A percentile compares a stretch with the other conserved stretches of the same genome.
These are phyloP conservation scores for Ramaria sp. DNA, from an alignment of 768 basidiomycete species.

Conservation along the genomic window DNA sequence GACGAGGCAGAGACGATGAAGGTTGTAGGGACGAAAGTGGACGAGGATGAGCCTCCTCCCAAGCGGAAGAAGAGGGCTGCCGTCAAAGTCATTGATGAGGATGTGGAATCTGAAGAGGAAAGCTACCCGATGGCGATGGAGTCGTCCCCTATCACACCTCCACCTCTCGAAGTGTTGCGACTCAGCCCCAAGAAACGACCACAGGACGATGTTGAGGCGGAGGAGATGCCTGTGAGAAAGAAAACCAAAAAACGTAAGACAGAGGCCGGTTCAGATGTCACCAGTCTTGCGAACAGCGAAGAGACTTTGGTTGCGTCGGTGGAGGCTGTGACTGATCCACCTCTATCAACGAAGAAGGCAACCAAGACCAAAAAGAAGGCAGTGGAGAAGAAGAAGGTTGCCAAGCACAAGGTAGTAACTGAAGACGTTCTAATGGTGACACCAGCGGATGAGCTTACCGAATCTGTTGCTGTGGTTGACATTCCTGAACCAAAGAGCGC, in stretches of 20 bases:
- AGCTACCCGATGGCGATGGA: conserved; percentile 20
- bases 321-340: background rate
- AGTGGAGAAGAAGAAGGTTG: conserved; percentile 20
- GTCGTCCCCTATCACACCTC: conserved; percentile 4
- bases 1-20: conserved; percentile 12
- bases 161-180: background rate
- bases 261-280: background rate
- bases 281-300: conserved; percentile 16
- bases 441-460: conserved; percentile 5
- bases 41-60: conserved; percentile 13
- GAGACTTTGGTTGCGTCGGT: background rate
- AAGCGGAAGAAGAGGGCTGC: conserved; percentile 17
- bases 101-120: conserved; percentile 56
- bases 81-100: conserved; percentile 26
- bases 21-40: conserved; percentile 13
- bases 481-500: conserved; percentile 38
- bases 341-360: background rate
- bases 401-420: conserved; percentile 19
- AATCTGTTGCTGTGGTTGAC: conserved; percentile 36
- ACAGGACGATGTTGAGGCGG: conserved; percentile 19
- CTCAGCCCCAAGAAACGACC: background rate
- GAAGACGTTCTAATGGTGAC: conserved; percentile 17
- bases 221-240: background rate
- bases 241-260: conserved; percentile 10
- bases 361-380: conserved; percentile 23